Base-by-base conservation (phyloP, 768 basidiomycete species). In the Auricularia sp. region DNA sequence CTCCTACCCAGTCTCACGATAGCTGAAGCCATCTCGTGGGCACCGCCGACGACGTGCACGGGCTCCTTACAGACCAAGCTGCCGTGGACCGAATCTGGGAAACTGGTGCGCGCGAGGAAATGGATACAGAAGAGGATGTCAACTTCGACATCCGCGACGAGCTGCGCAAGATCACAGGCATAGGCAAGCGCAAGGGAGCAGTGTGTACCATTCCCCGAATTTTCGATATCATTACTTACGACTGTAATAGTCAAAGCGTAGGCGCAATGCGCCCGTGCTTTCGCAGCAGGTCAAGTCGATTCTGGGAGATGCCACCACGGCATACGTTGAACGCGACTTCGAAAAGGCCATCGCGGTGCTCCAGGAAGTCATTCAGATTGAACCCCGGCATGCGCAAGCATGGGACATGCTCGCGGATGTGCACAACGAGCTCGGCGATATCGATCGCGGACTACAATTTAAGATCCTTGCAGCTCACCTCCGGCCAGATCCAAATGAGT, bases 291-390 rank as follows among this genome's bases (percentile, higher is more conserved):
- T 89, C 13, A 82, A 82, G 62, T 78, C 83, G 0, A 77, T 96
- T 18, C 85, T 98, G 62, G 92, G 93, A 34, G 85, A 89, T 64
- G 95, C 91, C 24, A 95, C 94, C 71, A 85, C 90, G 70, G 89
- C 89, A 2, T 97, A 92, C 73, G 84, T 95, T 62, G 84, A 88
- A 69, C 83, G 78, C 66, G 76, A 92, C 64, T 76, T 86, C 8
- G 75, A 79, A 2, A 81, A 88, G 68, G 88, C 93, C 1, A 85
- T 93, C 42, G 83, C 85, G 21, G 81, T 88, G 33, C 90, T 94
- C 84, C 87, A 89, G 72, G 93, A 98, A 71, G 91, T 97, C 68
- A 93, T 99, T 63, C 85, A 92, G 8, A 92, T 94, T 64, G 96
- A 99, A 72, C 93, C 95, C 2, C 84, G 90, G 18, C 89, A 93